Percentiles rank a stretch among this genome's conserved stretches.
Evolutionary conservation across 495 filamentous ascomycete genomes (phyloP).

Genomic region (Ramalina intermedia): DNA sequence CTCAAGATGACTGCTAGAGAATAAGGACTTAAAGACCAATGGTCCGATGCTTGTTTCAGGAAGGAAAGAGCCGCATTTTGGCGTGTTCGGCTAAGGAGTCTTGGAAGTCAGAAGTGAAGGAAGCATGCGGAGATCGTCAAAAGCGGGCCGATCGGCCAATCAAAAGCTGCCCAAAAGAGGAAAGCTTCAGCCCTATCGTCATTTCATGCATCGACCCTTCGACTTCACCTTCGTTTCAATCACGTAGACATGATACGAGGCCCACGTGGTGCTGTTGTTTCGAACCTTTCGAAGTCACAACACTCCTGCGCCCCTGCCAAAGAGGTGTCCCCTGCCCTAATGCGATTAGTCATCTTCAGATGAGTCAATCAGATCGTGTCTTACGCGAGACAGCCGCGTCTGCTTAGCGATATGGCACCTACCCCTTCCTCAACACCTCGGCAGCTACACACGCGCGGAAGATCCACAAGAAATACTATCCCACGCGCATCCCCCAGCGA

Average conservation of each 20-base stretch:
- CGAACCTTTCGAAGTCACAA: background rate
- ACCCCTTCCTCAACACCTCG: conserved; percentile 20
- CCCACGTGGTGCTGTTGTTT: background rate
- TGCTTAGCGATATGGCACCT: conserved; percentile 21
- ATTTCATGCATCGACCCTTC: background rate
- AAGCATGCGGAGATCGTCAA: no score
- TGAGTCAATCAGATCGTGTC: conserved; percentile 1
- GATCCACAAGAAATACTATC: conserved; percentile 21
- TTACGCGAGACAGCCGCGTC: conserved; percentile 4
- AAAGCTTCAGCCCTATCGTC: background rate
- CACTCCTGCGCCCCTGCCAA: no score
- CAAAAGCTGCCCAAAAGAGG: background rate
- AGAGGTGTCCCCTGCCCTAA: no score
- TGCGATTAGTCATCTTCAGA: background rate
- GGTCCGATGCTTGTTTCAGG: no score
- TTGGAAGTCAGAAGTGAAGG: no score
- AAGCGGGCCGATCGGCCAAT: background rate
- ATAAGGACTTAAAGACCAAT: no score
- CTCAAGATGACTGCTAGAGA: no score
- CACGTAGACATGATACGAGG: background rate
- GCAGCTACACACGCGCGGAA: conserved; percentile 21
- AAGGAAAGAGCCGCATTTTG: no score
- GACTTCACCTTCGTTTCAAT: background rate
- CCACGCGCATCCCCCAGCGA: conserved; percentile 24
- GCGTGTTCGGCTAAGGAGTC: no score